These are phyloP conservation scores for Alternaria metachromatica DNA, from an alignment of 2,329 filamentous ascomycete genomes.

Conservation along the genomic window DNA sequence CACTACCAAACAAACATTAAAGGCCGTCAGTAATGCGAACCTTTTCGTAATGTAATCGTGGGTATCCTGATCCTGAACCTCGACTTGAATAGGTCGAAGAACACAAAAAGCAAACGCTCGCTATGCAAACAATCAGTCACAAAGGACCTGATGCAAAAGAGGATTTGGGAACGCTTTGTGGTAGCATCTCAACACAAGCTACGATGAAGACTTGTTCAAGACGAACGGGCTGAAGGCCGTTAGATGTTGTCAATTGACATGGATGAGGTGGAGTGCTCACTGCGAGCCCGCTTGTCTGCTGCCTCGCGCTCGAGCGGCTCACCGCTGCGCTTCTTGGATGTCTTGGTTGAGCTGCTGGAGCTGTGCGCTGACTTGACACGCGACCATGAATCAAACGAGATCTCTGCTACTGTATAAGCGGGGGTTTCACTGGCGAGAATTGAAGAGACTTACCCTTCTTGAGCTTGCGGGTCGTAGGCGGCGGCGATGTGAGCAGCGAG, in stretches of 20 bases:
- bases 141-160: neutral
- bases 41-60: slow-evolving; percentile 15
- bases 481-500: slow-evolving; percentile 50
- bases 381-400: slow-evolving; percentile 69
- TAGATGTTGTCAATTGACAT: slow-evolving; percentile 38
- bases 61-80: slow-evolving; percentile 18
- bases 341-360: slow-evolving; percentile 47
- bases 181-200: neutral
- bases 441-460: slow-evolving; percentile 60
- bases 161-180: neutral
- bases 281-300: slow-evolving; percentile 41
- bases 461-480: slow-evolving; percentile 66
- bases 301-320: slow-evolving; percentile 35
- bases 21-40: slow-evolving; percentile 1
- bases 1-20: neutral
- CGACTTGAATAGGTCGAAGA: neutral
- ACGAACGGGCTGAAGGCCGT: slow-evolving; percentile 27
- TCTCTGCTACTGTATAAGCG: slow-evolving; percentile 27
- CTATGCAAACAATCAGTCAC: slow-evolving; percentile 22
- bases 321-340: slow-evolving; percentile 47
- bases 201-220: neutral
- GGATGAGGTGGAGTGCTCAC: slow-evolving; percentile 36
- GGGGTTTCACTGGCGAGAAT: neutral
- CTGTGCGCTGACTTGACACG: slow-evolving; percentile 62
- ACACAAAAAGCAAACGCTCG: slow-evolving; percentile 17